Evolutionary conservation across 2,329 filamentous ascomycete species (phyloP).

Genomic region (Cladophialophora bantiana): DNA sequence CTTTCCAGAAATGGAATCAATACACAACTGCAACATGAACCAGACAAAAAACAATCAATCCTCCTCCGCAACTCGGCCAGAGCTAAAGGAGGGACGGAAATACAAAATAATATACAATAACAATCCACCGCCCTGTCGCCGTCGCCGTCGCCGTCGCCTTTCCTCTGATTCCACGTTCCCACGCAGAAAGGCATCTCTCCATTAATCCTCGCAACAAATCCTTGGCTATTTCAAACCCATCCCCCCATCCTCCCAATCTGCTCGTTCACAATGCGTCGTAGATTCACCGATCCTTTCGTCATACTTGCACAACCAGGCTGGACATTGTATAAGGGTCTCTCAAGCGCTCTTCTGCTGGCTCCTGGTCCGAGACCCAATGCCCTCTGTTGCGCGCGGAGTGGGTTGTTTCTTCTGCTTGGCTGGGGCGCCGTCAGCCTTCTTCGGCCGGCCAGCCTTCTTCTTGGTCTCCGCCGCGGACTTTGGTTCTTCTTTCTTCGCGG

Average conservation of each 20-base stretch:
- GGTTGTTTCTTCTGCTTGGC: conserved; percentile 34
- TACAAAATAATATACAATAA: too few relatives aligned
- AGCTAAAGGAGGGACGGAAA: too few relatives aligned
- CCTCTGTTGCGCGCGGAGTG: conserved; percentile 31
- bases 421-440: conserved; percentile 52
- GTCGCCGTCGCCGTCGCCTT: too few relatives aligned
- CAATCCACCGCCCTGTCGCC: too few relatives aligned
- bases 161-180: too few relatives aligned
- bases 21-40: too few relatives aligned
- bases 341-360: conserved; percentile 25
- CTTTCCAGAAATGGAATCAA: too few relatives aligned
- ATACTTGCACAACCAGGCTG: not conserved
- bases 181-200: too few relatives aligned
- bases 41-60: too few relatives aligned
- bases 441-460: conserved; percentile 42
- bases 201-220: not conserved
- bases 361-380: conserved; percentile 34
- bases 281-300: not conserved
- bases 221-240: not conserved
- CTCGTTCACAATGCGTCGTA: not conserved
- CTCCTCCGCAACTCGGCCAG: too few relatives aligned
- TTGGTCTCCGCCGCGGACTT: conserved; percentile 29
- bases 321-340: not conserved
- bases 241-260: not conserved
- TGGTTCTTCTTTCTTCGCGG: conserved; percentile 23